Conservation (phyloP, 148 eudicot species). For the Chenopodium formosanum region DNA sequence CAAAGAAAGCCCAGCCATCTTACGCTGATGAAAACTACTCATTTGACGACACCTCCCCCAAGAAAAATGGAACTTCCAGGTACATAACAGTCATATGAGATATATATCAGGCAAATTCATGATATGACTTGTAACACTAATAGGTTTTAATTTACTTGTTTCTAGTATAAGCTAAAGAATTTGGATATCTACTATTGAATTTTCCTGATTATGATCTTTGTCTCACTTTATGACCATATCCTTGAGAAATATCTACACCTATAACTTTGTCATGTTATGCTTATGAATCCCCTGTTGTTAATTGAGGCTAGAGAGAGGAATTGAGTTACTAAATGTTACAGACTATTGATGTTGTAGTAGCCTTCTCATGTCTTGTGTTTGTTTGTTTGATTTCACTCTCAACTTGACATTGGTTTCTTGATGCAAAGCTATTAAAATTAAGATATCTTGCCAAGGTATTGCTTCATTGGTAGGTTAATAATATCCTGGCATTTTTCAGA, state of each 20-base stretch:
- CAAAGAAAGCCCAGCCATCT: constrained; percentile 41
- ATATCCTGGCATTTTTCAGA: not conserved
- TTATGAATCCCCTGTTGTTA: not conserved
- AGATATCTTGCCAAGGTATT: not conserved
- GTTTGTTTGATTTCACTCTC: not conserved
- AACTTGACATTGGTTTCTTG: not conserved
- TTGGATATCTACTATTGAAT: not conserved
- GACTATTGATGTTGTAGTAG: not conserved
- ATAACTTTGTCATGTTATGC: not conserved
- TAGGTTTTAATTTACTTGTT: not conserved
- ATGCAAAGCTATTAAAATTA: not conserved
- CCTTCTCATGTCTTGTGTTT: not conserved
- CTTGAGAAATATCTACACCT: not conserved
- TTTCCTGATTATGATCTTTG: not conserved
- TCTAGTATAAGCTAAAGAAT: not conserved
- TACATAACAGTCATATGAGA: not conserved
- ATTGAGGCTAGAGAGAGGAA: not conserved
- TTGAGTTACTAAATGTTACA: not conserved
- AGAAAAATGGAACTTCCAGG: constrained; percentile 58
- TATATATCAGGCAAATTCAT: not conserved
- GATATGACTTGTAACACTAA: not conserved
- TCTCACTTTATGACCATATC: not conserved
- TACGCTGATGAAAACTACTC: constrained; percentile 42
- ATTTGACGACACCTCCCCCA: constrained; percentile 37
- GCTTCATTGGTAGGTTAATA: not conserved